phyloP scores from a whole-genome alignment of 2,329 filamentous ascomycete genomes.

The Colletotrichum brevisporum region DNA sequence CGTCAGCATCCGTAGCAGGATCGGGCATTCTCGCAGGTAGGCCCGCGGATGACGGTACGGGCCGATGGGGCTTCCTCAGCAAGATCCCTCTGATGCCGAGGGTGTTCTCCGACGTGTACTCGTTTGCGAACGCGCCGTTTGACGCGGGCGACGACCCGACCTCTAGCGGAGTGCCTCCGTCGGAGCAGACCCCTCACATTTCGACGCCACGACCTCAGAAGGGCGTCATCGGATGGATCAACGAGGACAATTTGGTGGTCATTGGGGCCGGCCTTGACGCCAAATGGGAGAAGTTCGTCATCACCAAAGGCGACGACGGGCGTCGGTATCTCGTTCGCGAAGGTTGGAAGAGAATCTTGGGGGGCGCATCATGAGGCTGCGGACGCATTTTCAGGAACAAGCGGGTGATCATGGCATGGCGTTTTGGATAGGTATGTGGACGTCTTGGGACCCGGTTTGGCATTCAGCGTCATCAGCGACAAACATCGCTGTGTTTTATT shows the following conservation, averaged over 20 bases:
- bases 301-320: slow-evolving; percentile 78
- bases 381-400: background rate
- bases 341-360: slow-evolving; percentile 86
- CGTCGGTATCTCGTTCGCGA: slow-evolving; percentile 77
- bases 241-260: slow-evolving; percentile 80
- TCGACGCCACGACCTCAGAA: slow-evolving; percentile 76
- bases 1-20: slow-evolving; percentile 43
- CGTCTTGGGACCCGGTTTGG: slow-evolving; percentile 10
- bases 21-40: slow-evolving; percentile 44
- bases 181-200: slow-evolving; percentile 59
- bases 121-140: slow-evolving; percentile 84
- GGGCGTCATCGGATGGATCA: slow-evolving; percentile 87
- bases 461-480: slow-evolving; percentile 30
- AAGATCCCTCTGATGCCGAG: slow-evolving; percentile 88
- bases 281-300: slow-evolving; percentile 88
- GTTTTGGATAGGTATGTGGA: slow-evolving; percentile 11
- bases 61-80: slow-evolving; percentile 89
- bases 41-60: slow-evolving; percentile 65
- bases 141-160: slow-evolving; percentile 83
- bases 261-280: slow-evolving; percentile 85
- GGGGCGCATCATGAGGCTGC: slow-evolving; percentile 50
- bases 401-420: slow-evolving; percentile 9
- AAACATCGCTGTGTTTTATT: slow-evolving; percentile 12
- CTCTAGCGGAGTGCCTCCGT: slow-evolving; percentile 59
- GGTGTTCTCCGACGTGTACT: slow-evolving; percentile 91